Conservation (phyloP, 176 grass and related monocot species). For the Cenchrus purpureus region DNA sequence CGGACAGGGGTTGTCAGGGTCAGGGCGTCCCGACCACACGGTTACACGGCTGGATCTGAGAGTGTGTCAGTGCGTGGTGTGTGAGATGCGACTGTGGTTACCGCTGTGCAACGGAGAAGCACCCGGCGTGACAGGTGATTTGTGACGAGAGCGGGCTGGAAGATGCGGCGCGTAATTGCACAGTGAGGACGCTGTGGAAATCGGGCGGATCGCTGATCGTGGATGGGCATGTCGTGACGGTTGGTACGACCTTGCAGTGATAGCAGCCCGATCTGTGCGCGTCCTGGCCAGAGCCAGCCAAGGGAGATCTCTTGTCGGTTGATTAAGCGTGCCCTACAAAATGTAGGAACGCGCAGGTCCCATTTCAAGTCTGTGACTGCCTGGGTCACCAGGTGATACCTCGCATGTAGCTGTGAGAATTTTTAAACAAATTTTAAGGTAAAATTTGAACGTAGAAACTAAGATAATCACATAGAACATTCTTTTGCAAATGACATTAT, state of each 20-base stretch:
- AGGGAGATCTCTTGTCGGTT: neutral
- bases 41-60: constrained; percentile 43
- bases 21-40: constrained; percentile 5
- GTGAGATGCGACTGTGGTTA: neutral
- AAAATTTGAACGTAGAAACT: too few species aligned
- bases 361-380: neutral
- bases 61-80: neutral
- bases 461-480: too few species aligned
- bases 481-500: too few species aligned
- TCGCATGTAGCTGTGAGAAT: too few species aligned
- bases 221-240: neutral
- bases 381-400: neutral
- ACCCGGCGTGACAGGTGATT: neutral
- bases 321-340: neutral
- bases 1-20: neutral
- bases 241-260: neutral
- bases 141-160: neutral
- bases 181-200: neutral
- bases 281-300: neutral
- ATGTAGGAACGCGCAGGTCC: too few species aligned
- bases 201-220: neutral
- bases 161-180: neutral
- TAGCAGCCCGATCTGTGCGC: neutral
- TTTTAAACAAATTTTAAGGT: too few species aligned
- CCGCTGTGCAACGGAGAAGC: neutral